Percentiles rank a stretch among this genome's conserved stretches.
Evolutionary conservation across 768 basidiomycete species (phyloP).

Genomic region (Suillus brevipes): DNA sequence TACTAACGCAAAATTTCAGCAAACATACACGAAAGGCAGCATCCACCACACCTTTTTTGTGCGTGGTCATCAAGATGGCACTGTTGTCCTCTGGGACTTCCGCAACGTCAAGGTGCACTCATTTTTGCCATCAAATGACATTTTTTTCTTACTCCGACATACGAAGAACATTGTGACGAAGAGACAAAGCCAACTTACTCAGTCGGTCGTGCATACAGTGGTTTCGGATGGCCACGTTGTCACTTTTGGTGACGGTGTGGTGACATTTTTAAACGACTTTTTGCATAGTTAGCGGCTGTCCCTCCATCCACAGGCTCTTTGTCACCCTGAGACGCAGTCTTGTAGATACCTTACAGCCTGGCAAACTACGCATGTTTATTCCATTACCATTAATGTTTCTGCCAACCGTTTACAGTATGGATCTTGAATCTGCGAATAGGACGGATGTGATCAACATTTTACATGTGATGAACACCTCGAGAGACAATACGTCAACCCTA

Average conservation of each 20-base stretch:
- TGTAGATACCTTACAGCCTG: neutral
- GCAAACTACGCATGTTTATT: conserved; percentile 6
- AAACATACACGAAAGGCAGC: conserved; percentile 40
- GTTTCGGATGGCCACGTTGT: conserved; percentile 41
- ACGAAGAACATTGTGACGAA: conserved; percentile 38
- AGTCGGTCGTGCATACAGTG: conserved; percentile 40
- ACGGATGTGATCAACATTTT: conserved; percentile 5
- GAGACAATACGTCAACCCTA: neutral
- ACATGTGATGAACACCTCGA: neutral
- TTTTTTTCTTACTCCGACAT: conserved; percentile 21
- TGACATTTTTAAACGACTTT: conserved; percentile 41
- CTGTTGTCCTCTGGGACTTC: conserved; percentile 50
- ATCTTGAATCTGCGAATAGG: conserved; percentile 4
- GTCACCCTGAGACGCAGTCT: neutral
- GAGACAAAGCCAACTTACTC: conserved; percentile 31
- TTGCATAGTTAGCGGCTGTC: conserved; percentile 14
- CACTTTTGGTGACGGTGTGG: conserved; percentile 39
- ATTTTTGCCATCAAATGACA: conserved; percentile 13
- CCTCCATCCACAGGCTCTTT: neutral
- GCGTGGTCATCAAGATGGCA: conserved; percentile 46
- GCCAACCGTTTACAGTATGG: conserved; percentile 1
- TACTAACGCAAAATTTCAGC: conserved; percentile 22
- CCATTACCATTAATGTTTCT: neutral
- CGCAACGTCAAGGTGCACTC: conserved; percentile 44
- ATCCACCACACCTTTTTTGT: conserved; percentile 43